Percentiles rank a stretch among this genome's conserved stretches.
Conservation (phyloP, 805 yeast species). For the Candida corydali region DNA sequence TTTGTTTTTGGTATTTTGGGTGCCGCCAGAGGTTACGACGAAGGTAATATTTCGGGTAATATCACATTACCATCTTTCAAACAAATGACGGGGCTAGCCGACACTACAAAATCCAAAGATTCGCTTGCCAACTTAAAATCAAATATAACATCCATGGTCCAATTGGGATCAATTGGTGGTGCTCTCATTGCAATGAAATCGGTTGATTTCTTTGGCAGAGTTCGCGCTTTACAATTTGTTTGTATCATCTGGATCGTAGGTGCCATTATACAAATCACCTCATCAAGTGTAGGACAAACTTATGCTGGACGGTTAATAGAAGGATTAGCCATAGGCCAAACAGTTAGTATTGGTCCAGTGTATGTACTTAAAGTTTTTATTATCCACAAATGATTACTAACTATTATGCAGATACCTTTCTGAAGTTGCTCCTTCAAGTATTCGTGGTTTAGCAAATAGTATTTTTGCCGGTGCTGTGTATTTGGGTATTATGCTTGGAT, state of each 20-base stretch:
- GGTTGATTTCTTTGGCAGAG: slow-evolving; percentile 47
- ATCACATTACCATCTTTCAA: slow-evolving; percentile 40
- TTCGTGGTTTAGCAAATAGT: slow-evolving; percentile 47
- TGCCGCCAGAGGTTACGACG: slow-evolving; percentile 53
- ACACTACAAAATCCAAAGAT: slow-evolving; percentile 25
- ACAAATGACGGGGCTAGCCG: slow-evolving; percentile 39
- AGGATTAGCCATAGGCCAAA: slow-evolving; percentile 51
- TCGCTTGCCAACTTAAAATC: slow-evolving; percentile 43
- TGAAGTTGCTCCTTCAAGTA: slow-evolving; percentile 48
- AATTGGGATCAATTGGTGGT: slow-evolving; percentile 51
- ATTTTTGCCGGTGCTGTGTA: slow-evolving; percentile 56
- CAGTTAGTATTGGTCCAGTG: slow-evolving; percentile 51
- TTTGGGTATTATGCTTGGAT: slow-evolving; percentile 45
- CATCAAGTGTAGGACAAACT: slow-evolving; percentile 42
- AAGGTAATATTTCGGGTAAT: slow-evolving; percentile 46
- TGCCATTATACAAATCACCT: slow-evolving; percentile 43
- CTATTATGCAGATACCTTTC: slow-evolving; percentile 29
- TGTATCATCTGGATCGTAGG: slow-evolving; percentile 43
- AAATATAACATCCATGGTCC: slow-evolving; percentile 55
- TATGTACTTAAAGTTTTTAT: background rate
- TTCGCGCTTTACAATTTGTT: slow-evolving; percentile 40
- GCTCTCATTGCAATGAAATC: slow-evolving; percentile 26
- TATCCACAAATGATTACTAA: background rate
- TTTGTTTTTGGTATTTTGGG: slow-evolving; percentile 51
- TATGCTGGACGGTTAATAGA: slow-evolving; percentile 51